These are phyloP conservation scores for Wakefieldia striispora DNA, from an alignment of 768 basidiomycete genomes.

Conservation along the genomic window DNA sequence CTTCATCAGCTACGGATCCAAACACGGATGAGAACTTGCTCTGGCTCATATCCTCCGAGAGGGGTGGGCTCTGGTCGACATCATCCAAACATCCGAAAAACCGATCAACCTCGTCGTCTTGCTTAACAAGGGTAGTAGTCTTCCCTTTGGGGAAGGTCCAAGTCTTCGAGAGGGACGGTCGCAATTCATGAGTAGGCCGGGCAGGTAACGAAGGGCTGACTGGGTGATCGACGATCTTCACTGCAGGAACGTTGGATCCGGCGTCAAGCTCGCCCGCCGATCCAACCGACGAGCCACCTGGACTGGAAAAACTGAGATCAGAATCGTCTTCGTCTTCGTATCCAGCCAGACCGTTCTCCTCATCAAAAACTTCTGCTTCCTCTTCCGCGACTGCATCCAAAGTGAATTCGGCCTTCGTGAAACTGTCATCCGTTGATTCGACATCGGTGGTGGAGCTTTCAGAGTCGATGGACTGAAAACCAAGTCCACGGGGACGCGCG, in stretches of 20 bases:
- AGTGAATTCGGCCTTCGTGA: constrained; percentile 41
- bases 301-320: constrained; percentile 45
- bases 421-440: constrained; percentile 51
- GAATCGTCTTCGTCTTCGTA: constrained; percentile 72
- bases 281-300: constrained; percentile 51
- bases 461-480: constrained; percentile 62
- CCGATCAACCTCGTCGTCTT: constrained; percentile 57
- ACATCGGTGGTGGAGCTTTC: constrained; percentile 65
- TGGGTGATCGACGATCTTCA: constrained; percentile 9
- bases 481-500: constrained; percentile 45
- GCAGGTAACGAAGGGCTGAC: constrained; percentile 7
- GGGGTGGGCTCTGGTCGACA: constrained; percentile 49
- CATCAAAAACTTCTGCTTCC: constrained; percentile 38
- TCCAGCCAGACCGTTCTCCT: constrained; percentile 56
- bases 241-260: constrained; percentile 5
- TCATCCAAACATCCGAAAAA: constrained; percentile 74
- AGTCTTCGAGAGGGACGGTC: constrained; percentile 54
- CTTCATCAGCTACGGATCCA: constrained; percentile 47
- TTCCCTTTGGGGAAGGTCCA: constrained; percentile 63
- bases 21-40: constrained; percentile 55
- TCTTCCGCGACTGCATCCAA: constrained; percentile 62
- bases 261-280: constrained; percentile 48
- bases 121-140: constrained; percentile 14
- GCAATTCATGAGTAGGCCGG: constrained; percentile 29
- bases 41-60: constrained; percentile 53